Base-by-base conservation (phyloP, 441 rosid species). In the Arabidopsis lyrata region DNA sequence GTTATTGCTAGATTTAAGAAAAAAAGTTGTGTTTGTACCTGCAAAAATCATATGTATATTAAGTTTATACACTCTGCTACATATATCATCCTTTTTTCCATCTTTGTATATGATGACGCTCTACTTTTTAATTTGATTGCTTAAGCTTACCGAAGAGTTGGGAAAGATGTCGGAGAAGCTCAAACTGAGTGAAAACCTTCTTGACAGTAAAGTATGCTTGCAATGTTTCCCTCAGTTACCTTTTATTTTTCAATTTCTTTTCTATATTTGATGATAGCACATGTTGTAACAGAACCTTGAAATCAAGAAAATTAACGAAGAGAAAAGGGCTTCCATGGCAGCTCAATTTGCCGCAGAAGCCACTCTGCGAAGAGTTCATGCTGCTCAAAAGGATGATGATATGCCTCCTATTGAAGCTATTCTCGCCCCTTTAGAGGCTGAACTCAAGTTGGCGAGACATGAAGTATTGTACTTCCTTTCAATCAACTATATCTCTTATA, bases 341-440 rank as follows among this genome's bases (percentile, higher is more conserved):
- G 99, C 99, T 75, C 99, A 95, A 78, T 95, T 95, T 89, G 99
- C 99, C 14, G 99, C 99, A 68, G 97, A 95, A 87, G 99, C 99
- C 57, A 86, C 97, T 70, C 89, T 95, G 66, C 88, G 99, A 68
- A 89, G 97, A 82, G 99, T 95, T 77, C 97, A 95, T 76, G 95
- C 97, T 80, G 97, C 99, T 80, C 97, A 94, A 70, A 94, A 94
- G 87, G 99, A 94, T 82, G 99, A 94, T 56, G 97, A 94, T 73
- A 92, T 94, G 99, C 99, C 99, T 78, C 99, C 97, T 15, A 92
- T 94, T 76, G 97, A 93, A 83, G 98, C 98, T 44, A 93, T 93
- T 82, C 97, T 93, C 60, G 98, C 98, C 56, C 99, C 99, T 70
- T 69, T 94, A 77, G 99, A 94, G 81, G 99, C 97, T 70, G 99